A percentile compares a stretch with the other conserved stretches of the same genome.
Evolutionary conservation across 495 filamentous ascomycete species (phyloP).

Genomic region (Aeminium ludgeri): DNA sequence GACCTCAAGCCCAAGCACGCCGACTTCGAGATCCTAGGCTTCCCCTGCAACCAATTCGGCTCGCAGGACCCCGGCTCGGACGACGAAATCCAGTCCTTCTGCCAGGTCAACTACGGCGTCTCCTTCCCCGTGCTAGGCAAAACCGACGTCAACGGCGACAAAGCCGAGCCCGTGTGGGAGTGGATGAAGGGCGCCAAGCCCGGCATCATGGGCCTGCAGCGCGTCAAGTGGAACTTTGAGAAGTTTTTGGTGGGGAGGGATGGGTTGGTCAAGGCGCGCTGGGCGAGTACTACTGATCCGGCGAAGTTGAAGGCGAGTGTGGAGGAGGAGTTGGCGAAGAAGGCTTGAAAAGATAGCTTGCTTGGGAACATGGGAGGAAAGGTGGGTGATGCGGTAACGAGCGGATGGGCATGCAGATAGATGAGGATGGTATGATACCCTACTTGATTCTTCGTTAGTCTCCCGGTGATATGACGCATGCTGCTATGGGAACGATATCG

Average conservation of each 20-base stretch:
- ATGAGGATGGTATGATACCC: too few species aligned
- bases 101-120: slow-evolving; percentile 88
- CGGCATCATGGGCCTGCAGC: slow-evolving; percentile 68
- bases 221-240: slow-evolving; percentile 95
- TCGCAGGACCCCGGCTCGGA: slow-evolving; percentile 73
- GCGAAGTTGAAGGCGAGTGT: slow-evolving; percentile 58
- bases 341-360: neutral
- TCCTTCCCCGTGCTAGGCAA: slow-evolving; percentile 84
- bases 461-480: too few species aligned
- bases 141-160: slow-evolving; percentile 76
- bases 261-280: slow-evolving; percentile 64
- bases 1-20: slow-evolving; percentile 46
- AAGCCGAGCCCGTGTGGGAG: slow-evolving; percentile 63
- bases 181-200: slow-evolving; percentile 80
- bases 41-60: slow-evolving; percentile 98
- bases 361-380: too few species aligned
- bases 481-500: too few species aligned
- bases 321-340: slow-evolving; percentile 47
- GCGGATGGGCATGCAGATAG: too few species aligned
- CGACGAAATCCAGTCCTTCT: slow-evolving; percentile 85
- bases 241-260: slow-evolving; percentile 86
- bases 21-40: slow-evolving; percentile 74
- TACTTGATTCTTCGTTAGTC: too few species aligned
- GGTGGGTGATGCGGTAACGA: too few species aligned
- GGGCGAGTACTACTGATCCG: slow-evolving; percentile 76